Base-by-base conservation (phyloP, 352 stramenopile genomes). In the Globisporangium viniferum region DNA sequence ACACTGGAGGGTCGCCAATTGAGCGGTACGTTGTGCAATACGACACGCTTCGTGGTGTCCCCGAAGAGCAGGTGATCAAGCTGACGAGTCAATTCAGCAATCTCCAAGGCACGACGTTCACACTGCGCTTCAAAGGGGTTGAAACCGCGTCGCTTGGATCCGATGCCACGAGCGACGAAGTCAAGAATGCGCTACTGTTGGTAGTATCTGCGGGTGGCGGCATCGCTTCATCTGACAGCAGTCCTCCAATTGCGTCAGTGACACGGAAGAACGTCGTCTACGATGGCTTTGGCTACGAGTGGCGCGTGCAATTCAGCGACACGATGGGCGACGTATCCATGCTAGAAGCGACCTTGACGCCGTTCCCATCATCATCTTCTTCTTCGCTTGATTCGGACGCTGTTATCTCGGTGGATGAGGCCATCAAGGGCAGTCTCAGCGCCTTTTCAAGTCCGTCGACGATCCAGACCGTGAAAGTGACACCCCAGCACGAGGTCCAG, bases 1-100 rank as follows among this genome's bases (percentile, higher is more conserved):
- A 83, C 53, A 79, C 66, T 3, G 88, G 82, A 31, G 83, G 81
- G 2, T 78, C 75, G 10, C 9, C 59, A 0, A 78, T 94, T 14
- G 70, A 60, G 9, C 71, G 78, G 9, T 87, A 92, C 59, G 60
- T 72, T 0, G 71, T 95, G 1, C 79, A 95, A 35, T 79, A 79
- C n/a, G 86, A 90, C 33, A 78, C 79, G 0, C 85, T 80, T n/a
- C 67, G 73, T 5, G 85, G 86, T 0, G 62, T 86, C 0, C 69
- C 73, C 1, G 89, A 95, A 54, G 78, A 91, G 51, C 89, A 97
- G 46, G 56, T 73, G 10, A 63, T 96, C 31, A 86, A 66, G 1
- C 51, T 74, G 14, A 44, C 71, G 27, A 86, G 76, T 29, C 73
- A 77, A 55, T 66, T 80, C 24, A 79, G 69, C n/a, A 70, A 70